A percentile compares a stretch with the other conserved stretches of the same genome.
Conservation (phyloP, 2,329 filamentous ascomycete species). For the Xylariales sp. region DNA sequence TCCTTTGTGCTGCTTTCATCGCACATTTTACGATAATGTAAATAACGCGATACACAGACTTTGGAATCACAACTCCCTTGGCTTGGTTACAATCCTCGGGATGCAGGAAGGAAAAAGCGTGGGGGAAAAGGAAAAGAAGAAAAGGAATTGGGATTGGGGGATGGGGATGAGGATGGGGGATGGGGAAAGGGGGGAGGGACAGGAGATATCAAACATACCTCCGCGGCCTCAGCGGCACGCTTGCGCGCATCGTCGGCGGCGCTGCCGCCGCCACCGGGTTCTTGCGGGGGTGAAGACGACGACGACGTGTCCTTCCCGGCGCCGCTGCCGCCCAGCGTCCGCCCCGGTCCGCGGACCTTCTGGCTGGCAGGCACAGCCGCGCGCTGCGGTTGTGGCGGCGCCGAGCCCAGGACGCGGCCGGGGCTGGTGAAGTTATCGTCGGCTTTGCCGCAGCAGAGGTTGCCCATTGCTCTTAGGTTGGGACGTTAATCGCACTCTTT, state of each 20-base stretch:
- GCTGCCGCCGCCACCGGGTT: slow-evolving; percentile 13
- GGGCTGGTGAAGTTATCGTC: slow-evolving; percentile 66
- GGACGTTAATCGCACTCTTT: too few species aligned
- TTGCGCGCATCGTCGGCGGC: slow-evolving; percentile 56
- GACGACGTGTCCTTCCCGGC: slow-evolving; percentile 12
- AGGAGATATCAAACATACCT: slow-evolving; percentile 63
- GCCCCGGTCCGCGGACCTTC: slow-evolving; percentile 50
- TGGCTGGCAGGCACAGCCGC: slow-evolving; percentile 43
- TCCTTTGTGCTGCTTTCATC: too few species aligned
- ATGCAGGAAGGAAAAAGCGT: too few species aligned
- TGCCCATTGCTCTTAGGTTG: slow-evolving; percentile 62
- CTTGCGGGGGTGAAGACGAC: too few species aligned
- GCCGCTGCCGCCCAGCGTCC: slow-evolving; percentile 59
- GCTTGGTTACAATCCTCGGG: too few species aligned
- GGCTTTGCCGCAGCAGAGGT: slow-evolving; percentile 76
- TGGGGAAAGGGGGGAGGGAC: slow-evolving; percentile 24
- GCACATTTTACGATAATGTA: too few species aligned
- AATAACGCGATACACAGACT: too few species aligned
- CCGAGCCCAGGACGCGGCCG: slow-evolving; percentile 66
- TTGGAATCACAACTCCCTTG: too few species aligned
- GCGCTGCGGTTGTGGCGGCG: slow-evolving; percentile 41
- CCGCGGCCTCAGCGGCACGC: slow-evolving; percentile 76
- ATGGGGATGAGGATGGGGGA: too few species aligned
- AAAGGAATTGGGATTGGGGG: too few species aligned
- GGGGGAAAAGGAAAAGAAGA: too few species aligned